Evolutionary conservation across 176 grass and related monocot species (phyloP), one percentile per base, ranked within the genome.

Genomic region (Oryza punctata): DNA sequence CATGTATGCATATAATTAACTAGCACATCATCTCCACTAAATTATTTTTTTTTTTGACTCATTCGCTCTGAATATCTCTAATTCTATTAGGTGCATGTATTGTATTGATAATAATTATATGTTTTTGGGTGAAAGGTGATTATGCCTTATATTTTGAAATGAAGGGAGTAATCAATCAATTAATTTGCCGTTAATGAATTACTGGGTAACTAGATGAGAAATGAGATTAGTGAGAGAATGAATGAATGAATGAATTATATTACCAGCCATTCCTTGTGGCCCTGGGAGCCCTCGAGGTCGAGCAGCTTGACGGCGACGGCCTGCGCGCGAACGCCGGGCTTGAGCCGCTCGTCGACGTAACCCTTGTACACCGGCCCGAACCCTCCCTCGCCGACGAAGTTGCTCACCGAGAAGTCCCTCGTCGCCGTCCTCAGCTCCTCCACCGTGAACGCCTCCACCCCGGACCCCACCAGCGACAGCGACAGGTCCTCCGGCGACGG

Each of bases 351-450:
- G 74, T 92, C 88, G 82, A 95, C 79, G 81, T 75, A 88, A 46
- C 93, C 93, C 80, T 92, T 95, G 81, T 95, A 95, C 5, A 95
- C 90, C 29, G 88, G 93, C 11, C 93, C 93, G 76, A 95, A 95
- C 35, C 93, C 93, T 7, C 93, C 93, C 69, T 92, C 90, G n/a
- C 93, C 90, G 3, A 95, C 46, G 78, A 90, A 95, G 84, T 95
- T 92, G 84, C 46, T 90, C 71, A 19, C 78, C 26, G 93, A 92
- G 73, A 95, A 95, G 18, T 85, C 88, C 35, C 87, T 66, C 52
- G 93, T 95, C 16, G 69, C 85, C 14, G 67, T 50, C 70, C 85
- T 77, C 50, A 95, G 86, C 85, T 95, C 90, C 5, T 68, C 85
- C 28, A 92, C 85, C 59, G 87, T 86, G 74, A 95, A 95, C 50